Conservation (phyloP, 2,329 filamentous ascomycete species). For the Clonostachys solani region DNA sequence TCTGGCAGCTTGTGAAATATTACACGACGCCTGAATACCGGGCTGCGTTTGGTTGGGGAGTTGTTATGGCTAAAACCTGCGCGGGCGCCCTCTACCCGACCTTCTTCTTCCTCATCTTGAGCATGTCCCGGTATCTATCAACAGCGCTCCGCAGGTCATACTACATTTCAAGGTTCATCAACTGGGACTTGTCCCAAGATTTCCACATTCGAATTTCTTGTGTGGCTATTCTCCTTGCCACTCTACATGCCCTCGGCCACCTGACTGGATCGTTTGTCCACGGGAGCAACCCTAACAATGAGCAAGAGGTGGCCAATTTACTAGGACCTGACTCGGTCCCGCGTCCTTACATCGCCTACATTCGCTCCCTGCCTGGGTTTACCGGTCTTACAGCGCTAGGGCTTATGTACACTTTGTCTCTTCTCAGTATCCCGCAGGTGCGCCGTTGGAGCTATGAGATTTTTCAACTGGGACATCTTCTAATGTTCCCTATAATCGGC, state of each 20-base stretch:
- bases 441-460: conserved; percentile 49
- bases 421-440: conserved; percentile 44
- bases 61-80: conserved; percentile 48
- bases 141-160: conserved; percentile 47
- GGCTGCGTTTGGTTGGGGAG: conserved; percentile 50
- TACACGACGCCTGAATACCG: conserved; percentile 35
- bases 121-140: conserved; percentile 53
- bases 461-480: conserved; percentile 51
- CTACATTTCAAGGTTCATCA: conserved; percentile 47
- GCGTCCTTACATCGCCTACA: conserved; percentile 37
- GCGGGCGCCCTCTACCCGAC: conserved; percentile 53
- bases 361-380: conserved; percentile 42
- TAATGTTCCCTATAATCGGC: conserved; percentile 55
- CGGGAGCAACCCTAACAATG: conserved; percentile 37
- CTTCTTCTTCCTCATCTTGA: conserved; percentile 53
- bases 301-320: conserved; percentile 35
- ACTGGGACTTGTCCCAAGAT: conserved; percentile 50
- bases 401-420: conserved; percentile 42
- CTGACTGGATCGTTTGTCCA: conserved; percentile 46
- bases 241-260: conserved; percentile 49
- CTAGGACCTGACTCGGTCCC: conserved; percentile 38
- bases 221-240: conserved; percentile 42
- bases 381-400: conserved; percentile 43
- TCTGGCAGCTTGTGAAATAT: conserved; percentile 53
- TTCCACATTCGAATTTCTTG: conserved; percentile 54